Base-by-base conservation (phyloP, 192 early-diverging fungal genomes). In the Coemansia sp. region DNA sequence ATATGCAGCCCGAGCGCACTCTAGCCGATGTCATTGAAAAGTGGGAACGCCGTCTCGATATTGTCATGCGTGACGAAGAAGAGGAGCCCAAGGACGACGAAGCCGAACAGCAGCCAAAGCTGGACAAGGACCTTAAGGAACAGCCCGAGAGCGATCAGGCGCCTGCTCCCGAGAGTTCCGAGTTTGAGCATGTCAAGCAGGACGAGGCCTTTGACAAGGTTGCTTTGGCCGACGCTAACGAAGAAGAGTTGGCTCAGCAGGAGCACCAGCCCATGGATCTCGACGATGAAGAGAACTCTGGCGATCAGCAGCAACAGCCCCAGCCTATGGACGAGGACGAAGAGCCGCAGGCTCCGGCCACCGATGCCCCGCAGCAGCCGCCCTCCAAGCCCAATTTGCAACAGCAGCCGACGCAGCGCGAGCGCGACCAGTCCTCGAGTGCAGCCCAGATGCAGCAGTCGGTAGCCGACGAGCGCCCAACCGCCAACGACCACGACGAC, bases 21-120 rank as follows among this genome's bases (percentile, higher is more conserved):
- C 75, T 99, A 38, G 97, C 96, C 22, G 95, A 97, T 73, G 95
- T 95, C 16, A 81, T 95, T 61, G 92, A 97, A 78, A 92, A 93
- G 74, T 99, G 96, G 96, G 91, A 90, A 78, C 89, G 92, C 31
- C 87, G 95, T 20, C 80, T 99, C 27, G 86, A 93, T 60, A 84
- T 91, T 71, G 74, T 95, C 31, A 82, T 88, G 62, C 93, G 92
- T 68, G 80, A 82, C 6, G 88, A 91, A 4, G 81, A 88, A 52
- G 85, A 90, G 3, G 76, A 91, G 1, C 24, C 57, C 60, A 39
- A 62, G 60, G 36, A 39, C 15, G 60, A 57, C 24, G 46, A 49
- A 49, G 78, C 90, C 18, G 70, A 87, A 49, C 71, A 52, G 44
- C 62, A 72, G 15, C 71, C 72, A 40, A 69, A 73, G 44, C 71